Conservation (phyloP, 495 filamentous ascomycete genomes). For the Hypoxylon crocopeplum region DNA sequence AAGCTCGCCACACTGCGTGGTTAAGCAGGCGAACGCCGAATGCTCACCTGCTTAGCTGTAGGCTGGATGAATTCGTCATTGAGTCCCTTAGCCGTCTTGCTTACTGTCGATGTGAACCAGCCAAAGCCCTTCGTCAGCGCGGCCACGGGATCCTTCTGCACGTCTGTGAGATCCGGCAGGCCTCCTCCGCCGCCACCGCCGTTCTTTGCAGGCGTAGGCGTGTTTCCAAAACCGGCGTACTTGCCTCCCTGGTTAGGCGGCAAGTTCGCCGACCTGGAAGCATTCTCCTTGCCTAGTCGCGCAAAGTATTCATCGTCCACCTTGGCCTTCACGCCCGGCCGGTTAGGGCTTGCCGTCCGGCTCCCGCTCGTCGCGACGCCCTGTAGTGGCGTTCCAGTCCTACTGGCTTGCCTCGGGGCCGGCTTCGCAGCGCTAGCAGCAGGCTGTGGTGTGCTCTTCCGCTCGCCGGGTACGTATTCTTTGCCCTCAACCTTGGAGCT, state of each 20-base stretch:
- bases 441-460: conserved; percentile 45
- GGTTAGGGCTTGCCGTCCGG: conserved; percentile 69
- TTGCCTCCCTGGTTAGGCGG: conserved; percentile 91
- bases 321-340: conserved; percentile 52
- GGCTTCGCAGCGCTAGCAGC: conserved; percentile 48
- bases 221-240: conserved; percentile 87
- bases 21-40: conserved; percentile 4
- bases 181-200: conserved; percentile 41
- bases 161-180: conserved; percentile 75
- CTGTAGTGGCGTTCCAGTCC: conserved; percentile 48
- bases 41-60: conserved; percentile 79
- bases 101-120: conserved; percentile 87
- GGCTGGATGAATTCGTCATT: conserved; percentile 91
- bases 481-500: conserved; percentile 82
- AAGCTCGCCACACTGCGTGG: not conserved
- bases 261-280: conserved; percentile 71
- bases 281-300: conserved; percentile 79
- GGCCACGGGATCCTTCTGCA: conserved; percentile 88
- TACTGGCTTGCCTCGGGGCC: conserved; percentile 40
- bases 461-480: conserved; percentile 76
- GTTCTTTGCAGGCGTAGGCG: conserved; percentile 54
- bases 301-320: conserved; percentile 91
- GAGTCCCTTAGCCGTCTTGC: conserved; percentile 84
- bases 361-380: conserved; percentile 78
- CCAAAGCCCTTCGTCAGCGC: conserved; percentile 92